Base-by-base conservation (phyloP, 306 rosid species). In the Begonia masoniana region DNA sequence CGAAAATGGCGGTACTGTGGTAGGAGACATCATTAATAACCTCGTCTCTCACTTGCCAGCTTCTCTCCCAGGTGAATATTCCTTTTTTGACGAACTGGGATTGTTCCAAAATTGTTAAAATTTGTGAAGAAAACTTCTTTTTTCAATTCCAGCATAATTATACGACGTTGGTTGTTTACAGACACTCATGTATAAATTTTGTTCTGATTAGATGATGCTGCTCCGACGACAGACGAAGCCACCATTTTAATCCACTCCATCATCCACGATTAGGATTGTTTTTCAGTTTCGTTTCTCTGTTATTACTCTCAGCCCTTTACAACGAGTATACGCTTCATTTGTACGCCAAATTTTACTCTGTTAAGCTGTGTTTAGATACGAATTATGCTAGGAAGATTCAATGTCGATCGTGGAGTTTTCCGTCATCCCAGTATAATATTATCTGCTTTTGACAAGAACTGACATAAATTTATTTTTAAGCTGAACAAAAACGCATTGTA, bases 141-240 rank as follows among this genome's bases (percentile, higher is more conserved):
- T n/a, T 13, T 9, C 15, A 35, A 41, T 13, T 45, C 63, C n/a
- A n/a, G n/a, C n/a, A n/a, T n/a, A n/a, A n/a, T n/a, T n/a, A 50
- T 47, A 21, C 2, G 24, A 21, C 24, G 3, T 24, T 42, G 46
- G 41, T 26, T 7, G 24, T 21, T 2, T 21, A 21, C 24, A 21
- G 24, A 21, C 24, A 21, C 24, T 21, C 24, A 21, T 21, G n/a
- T n/a, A 21, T 21, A 21, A 3, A 17, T 51, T 14, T 39, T 12
- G n/a, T 54, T 4, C 43, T 59, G 43, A 13, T 17, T 67, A 78
- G 77, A 71, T 63, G 65, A 57, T 67, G 74, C 64, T 21, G 77
- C 55, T 68, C 73, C 83, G 1, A 50, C 79, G 26, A 7, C 74
- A 4, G 74, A 74, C 16, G 80, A 78, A 70, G 83, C 79, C 54